phyloP scores from a whole-genome alignment of 805 yeast species.

The Peterozyma xylosa region DNA sequence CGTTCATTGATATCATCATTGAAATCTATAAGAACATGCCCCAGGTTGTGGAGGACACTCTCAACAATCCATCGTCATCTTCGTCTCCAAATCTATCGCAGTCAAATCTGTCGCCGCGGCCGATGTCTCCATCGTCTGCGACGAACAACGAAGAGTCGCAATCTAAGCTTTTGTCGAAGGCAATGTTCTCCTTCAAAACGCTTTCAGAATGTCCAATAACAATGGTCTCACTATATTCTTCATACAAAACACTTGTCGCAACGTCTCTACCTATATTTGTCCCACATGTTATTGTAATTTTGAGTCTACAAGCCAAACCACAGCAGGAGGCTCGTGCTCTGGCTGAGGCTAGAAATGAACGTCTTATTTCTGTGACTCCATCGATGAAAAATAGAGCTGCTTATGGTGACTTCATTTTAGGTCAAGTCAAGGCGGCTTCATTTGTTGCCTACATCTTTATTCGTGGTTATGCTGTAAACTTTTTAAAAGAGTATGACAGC shows the following conservation, averaged over 20 bases:
- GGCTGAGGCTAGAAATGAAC: conserved; percentile 47
- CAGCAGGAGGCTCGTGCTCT: conserved; percentile 61
- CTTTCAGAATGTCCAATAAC: conserved; percentile 96
- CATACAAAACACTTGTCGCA: conserved; percentile 70
- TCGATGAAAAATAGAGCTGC: conserved; percentile 67
- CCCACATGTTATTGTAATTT: conserved; percentile 71
- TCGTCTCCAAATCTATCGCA: conserved; percentile 6
- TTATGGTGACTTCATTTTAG: conserved; percentile 81
- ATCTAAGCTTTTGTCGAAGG: conserved; percentile 48
- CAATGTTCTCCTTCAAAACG: conserved; percentile 82
- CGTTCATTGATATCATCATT: conserved; percentile 70
- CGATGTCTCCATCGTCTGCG: conserved; percentile 32
- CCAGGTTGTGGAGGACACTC: conserved; percentile 50
- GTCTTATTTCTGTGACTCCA: conserved; percentile 67
- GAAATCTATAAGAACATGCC: conserved; percentile 77
- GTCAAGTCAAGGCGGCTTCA: conserved; percentile 95
- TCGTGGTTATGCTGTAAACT: conserved; percentile 69
- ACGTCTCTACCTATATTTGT: conserved; percentile 68
- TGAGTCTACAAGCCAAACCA: conserved; percentile 73
- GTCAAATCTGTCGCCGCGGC: conserved; percentile 25
- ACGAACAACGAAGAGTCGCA: conserved; percentile 32
- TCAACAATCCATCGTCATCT: neutral
- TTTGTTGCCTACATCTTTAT: conserved; percentile 88
- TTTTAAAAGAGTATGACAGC: conserved; percentile 48
- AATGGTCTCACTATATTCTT: conserved; percentile 84